phyloP scores from a whole-genome alignment of 108 stramenopile species.

The Nitzschia sp. region DNA sequence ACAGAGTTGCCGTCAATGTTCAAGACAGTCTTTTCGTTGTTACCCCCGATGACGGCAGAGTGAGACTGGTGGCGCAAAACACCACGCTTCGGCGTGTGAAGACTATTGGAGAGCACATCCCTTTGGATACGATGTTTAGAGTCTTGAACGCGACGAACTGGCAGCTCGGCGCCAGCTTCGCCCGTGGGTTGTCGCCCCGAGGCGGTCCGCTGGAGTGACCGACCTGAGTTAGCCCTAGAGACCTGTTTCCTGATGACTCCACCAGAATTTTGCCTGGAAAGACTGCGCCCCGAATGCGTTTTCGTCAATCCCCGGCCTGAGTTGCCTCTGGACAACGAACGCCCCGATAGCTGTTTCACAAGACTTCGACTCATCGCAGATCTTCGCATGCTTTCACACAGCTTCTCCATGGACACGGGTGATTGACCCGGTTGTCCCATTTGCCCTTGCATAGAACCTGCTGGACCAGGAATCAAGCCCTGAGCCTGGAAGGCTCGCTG shows the following conservation, averaged over 20 bases:
- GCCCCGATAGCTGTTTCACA: slow-evolving; percentile 42
- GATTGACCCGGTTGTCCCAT: not conserved
- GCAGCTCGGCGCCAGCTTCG: slow-evolving; percentile 1
- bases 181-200: slow-evolving; percentile 5
- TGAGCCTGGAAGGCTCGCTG: not conserved
- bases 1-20: slow-evolving; percentile 21
- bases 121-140: slow-evolving; percentile 24
- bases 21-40: slow-evolving; percentile 6
- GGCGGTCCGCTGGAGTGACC: not conserved
- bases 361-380: slow-evolving; percentile 55
- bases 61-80: slow-evolving; percentile 23
- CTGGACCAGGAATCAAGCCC: not conserved
- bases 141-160: slow-evolving; percentile 22
- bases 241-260: slow-evolving; percentile 3
- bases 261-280: not conserved
- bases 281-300: slow-evolving; percentile 15
- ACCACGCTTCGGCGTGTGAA: slow-evolving; percentile 6
- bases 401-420: slow-evolving; percentile 43
- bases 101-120: not conserved
- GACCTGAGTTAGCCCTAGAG: slow-evolving; percentile 1
- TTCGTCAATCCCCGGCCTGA: slow-evolving; percentile 15
- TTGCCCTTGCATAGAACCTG: not conserved
- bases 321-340: slow-evolving; percentile 1
- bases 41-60: slow-evolving; percentile 11
- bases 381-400: slow-evolving; percentile 55